phyloP scores from a whole-genome alignment of 306 rosid genomes.

The Abrus precatorius region DNA sequence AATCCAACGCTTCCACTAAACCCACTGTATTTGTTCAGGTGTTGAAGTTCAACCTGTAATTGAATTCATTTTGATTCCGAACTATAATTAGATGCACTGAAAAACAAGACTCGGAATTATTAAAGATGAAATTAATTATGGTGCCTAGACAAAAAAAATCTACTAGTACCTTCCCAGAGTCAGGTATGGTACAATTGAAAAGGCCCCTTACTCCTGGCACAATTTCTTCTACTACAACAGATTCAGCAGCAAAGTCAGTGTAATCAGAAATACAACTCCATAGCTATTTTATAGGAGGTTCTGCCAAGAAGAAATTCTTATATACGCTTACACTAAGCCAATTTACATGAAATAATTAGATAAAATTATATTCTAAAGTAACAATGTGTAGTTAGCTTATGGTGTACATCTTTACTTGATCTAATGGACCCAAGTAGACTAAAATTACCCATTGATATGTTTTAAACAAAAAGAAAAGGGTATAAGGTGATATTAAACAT shows the following conservation, averaged over 20 bases:
- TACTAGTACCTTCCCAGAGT: conserved; percentile 27
- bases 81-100: background rate
- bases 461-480: background rate
- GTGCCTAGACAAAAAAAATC: background rate
- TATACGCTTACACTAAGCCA: too few relatives aligned
- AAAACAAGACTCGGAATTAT: background rate
- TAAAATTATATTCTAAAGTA: too few relatives aligned
- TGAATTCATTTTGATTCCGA: background rate
- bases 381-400: too few relatives aligned
- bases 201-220: conserved; percentile 4
- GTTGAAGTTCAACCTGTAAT: conserved; percentile 29
- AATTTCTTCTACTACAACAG: conserved; percentile 10
- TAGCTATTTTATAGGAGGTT: background rate
- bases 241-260: background rate
- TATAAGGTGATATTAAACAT: background rate
- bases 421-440: background rate
- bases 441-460: background rate
- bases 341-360: too few relatives aligned
- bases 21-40: conserved; percentile 11
- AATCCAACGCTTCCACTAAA: conserved; percentile 19
- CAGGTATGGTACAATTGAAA: conserved; percentile 18
- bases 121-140: background rate
- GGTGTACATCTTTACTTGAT: background rate
- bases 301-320: background rate
- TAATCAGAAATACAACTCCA: background rate